These are phyloP conservation scores for Phyllosticta citrichinensis DNA, from an alignment of 2,329 filamentous ascomycete genomes.

Conservation along the genomic window DNA sequence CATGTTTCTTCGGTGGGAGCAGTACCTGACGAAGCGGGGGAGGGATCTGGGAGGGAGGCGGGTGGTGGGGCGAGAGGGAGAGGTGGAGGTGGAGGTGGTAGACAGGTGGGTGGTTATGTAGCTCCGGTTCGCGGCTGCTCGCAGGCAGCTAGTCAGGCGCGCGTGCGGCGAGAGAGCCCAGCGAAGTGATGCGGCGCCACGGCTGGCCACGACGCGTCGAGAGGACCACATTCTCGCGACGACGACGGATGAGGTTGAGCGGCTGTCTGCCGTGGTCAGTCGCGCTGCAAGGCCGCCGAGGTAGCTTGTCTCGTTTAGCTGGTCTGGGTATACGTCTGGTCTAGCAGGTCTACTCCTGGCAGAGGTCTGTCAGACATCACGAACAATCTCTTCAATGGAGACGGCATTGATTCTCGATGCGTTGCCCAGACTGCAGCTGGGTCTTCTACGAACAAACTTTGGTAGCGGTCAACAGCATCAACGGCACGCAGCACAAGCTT, in stretches of 20 bases:
- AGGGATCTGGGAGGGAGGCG: neutral
- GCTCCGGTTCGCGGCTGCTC: slow-evolving; percentile 6
- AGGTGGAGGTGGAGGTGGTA: slow-evolving; percentile 1
- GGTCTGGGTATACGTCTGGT: too few species aligned
- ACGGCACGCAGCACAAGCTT: neutral
- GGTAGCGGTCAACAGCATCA: neutral
- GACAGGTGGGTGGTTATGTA: slow-evolving; percentile 3
- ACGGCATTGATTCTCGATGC: neutral
- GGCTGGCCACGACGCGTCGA: neutral
- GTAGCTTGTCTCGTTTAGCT: too few species aligned
- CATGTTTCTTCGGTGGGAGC: slow-evolving; percentile 69
- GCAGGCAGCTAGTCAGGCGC: neutral
- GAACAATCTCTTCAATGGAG: neutral
- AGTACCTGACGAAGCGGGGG: slow-evolving; percentile 40
- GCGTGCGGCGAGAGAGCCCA: neutral
- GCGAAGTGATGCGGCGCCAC: neutral
- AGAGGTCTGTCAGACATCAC: too few species aligned
- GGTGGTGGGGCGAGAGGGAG: slow-evolving; percentile 2
- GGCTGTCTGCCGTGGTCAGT: neutral
- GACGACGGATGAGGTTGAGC: neutral
- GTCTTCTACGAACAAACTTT: neutral
- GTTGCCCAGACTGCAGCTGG: neutral
- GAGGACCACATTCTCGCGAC: neutral
- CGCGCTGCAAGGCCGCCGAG: neutral
- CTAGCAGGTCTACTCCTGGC: too few species aligned